These are phyloP conservation scores for Thecaphora frezii DNA, from an alignment of 1,284 basidiomycete species.

Conservation along the genomic window DNA sequence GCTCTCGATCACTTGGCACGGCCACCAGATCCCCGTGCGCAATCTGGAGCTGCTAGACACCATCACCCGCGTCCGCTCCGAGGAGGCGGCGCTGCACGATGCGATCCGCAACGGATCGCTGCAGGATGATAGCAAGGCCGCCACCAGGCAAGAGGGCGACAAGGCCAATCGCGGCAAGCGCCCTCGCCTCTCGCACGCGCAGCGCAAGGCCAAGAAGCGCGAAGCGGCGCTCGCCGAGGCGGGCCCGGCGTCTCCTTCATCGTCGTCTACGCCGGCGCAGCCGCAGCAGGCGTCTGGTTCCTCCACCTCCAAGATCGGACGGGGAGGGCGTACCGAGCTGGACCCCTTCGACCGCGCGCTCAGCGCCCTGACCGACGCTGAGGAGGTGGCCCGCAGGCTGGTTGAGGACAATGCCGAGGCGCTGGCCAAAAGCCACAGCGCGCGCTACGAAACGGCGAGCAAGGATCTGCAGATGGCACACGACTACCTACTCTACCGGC, in stretches of 20 bases:
- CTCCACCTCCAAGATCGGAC: slow-evolving; percentile 17
- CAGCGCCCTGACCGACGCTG: slow-evolving; percentile 52
- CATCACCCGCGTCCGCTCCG: slow-evolving; percentile 78
- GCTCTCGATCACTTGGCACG: slow-evolving; percentile 75
- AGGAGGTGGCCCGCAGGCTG: slow-evolving; percentile 46
- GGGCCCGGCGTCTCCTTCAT: no score
- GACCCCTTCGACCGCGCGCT: slow-evolving; percentile 56
- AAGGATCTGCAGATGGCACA: slow-evolving; percentile 52
- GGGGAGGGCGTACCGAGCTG: slow-evolving; percentile 38
- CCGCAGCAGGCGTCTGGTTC: neutral
- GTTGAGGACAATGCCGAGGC: slow-evolving; percentile 55
- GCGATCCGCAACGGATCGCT: slow-evolving; percentile 53
- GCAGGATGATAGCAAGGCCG: slow-evolving; percentile 8
- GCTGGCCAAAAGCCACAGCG: slow-evolving; percentile 51
- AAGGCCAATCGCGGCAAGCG: slow-evolving; percentile 19
- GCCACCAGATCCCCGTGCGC: slow-evolving; percentile 77
- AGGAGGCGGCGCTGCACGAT: slow-evolving; percentile 63
- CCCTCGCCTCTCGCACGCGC: slow-evolving; percentile 46
- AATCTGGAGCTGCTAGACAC: slow-evolving; percentile 90
- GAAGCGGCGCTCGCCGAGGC: slow-evolving; percentile 12
- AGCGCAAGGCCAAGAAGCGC: slow-evolving; percentile 53
- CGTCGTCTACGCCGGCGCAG: no score
- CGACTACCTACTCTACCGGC: slow-evolving; percentile 53
- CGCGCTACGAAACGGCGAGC: slow-evolving; percentile 53
- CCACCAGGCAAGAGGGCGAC: slow-evolving; percentile 2